Evolutionary conservation across 2,329 filamentous ascomycete genomes (phyloP).

Genomic region (Alternaria solani): DNA sequence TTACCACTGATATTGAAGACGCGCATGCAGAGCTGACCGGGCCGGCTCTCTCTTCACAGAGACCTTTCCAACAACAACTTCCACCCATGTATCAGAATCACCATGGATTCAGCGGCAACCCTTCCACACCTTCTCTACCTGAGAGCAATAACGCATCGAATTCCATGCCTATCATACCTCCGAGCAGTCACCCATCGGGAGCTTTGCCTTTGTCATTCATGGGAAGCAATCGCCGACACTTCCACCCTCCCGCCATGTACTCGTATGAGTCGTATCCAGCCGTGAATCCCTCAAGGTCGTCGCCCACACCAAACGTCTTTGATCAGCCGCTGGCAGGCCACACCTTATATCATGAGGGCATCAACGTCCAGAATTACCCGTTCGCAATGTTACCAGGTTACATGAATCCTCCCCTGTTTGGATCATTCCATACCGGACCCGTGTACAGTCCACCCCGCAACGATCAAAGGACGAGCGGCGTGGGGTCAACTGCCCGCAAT

Average conservation of each 20-base stretch:
- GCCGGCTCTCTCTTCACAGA: conserved; percentile 26
- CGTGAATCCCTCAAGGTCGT: conserved; percentile 22
- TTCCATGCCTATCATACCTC: background rate
- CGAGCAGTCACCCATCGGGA: conserved; percentile 19
- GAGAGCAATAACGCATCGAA: conserved; percentile 15
- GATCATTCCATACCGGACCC: conserved; percentile 4
- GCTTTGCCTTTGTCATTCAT: conserved; percentile 16
- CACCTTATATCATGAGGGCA: conserved; percentile 10
- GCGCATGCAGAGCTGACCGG: conserved; percentile 31
- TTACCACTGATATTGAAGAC: conserved; percentile 26
- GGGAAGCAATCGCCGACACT: conserved; percentile 19
- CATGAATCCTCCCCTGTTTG: conserved; percentile 3
- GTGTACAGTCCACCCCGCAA: conserved; percentile 12
- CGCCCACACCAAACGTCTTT: conserved; percentile 26
- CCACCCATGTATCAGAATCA: conserved; percentile 19
- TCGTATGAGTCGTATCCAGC: conserved; percentile 8
- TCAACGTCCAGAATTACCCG: conserved; percentile 11
- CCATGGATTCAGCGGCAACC: conserved; percentile 15
- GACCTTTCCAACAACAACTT: conserved; percentile 24
- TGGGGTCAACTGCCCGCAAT: conserved; percentile 13
- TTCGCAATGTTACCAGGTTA: conserved; percentile 4
- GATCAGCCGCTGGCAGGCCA: conserved; percentile 11
- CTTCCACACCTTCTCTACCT: background rate
- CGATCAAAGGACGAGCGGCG: conserved; percentile 3
- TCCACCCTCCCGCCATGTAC: conserved; percentile 14